Base-by-base conservation (phyloP, 345 rosid species). In the Brassica nigra region DNA sequence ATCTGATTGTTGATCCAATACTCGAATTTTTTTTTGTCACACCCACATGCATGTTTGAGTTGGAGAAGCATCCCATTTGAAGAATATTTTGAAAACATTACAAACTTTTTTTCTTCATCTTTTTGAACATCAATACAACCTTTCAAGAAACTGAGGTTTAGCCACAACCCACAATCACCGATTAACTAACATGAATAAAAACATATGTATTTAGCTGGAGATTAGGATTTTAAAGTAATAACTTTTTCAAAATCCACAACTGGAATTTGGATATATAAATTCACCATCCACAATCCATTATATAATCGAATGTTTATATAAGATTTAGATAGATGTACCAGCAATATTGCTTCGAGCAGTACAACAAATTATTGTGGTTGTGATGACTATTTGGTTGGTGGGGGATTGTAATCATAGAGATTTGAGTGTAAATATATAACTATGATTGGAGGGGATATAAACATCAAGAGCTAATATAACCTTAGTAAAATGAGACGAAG, bases 301-400 rank as follows among this genome's bases (percentile, higher is more conserved):
- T 62, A 44, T 8, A 57, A 39, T 72, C 27, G 11, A 36, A 58
- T 23, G 12, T 49, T 12, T 11, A 7, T 64, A n/a, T n/a, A 73
- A 29, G 61, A 52, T 55, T 71, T 64, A 29, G 23, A 31, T 10
- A 74, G 70, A 49, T 49, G 70, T 12, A 49, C 23, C 6, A 74
- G n/a, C 70, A 74, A 16, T 49, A 63, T 18, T 49, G 27, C 5
- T 49, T 49, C 9, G 34, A 49, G 52, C 34, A 64, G 36, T 49
- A 64, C n/a, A 52, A 20, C 63, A 49, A 64, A 74, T 33, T 18
- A 74, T 49, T 74, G 33, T 30, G 9, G n/a, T 62, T 63, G 31
- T 30, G 70, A 63, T 27, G 70, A 8, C 57, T 72, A 61, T n/a
- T 72, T 73, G 76, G 68, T 62, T 29, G 73, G 79, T 76, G 66